These are phyloP conservation scores for Neofusicoccum kwambonambiense DNA, from an alignment of 2,329 filamentous ascomycete genomes.

Conservation along the genomic window DNA sequence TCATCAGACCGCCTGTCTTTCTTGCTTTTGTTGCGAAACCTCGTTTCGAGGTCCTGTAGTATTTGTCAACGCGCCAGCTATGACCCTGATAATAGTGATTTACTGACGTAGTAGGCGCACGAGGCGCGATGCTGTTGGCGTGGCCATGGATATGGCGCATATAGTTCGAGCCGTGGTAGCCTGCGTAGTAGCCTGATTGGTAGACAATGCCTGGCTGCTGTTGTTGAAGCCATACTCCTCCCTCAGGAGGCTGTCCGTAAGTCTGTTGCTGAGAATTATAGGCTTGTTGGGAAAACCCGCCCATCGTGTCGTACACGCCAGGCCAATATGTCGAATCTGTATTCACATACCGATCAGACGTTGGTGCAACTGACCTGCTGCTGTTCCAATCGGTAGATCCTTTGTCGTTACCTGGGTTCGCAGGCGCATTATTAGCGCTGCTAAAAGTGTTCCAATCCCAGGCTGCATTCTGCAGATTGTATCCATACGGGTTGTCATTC, in stretches of 20 bases:
- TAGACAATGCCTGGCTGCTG: not conserved
- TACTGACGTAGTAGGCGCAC: constrained; percentile 1
- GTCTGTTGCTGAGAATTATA: not conserved
- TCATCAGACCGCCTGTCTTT: not conserved
- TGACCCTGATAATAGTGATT: not conserved
- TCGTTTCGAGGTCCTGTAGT: not conserved
- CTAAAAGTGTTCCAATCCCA: constrained; percentile 10
- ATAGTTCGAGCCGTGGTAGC: not conserved
- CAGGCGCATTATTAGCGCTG: not conserved
- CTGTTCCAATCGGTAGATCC: not conserved
- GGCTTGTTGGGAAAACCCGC: not conserved
- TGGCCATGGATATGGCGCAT: not conserved
- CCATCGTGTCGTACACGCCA: not conserved
- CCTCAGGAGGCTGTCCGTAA: not conserved
- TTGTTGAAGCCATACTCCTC: constrained; percentile 1
- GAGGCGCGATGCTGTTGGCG: constrained; percentile 8
- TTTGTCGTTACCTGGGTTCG: not conserved
- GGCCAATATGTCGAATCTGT: not conserved
- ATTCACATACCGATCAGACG: not conserved
- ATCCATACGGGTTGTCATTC: not conserved
- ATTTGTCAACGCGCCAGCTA: constrained; percentile 17
- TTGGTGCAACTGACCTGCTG: not conserved
- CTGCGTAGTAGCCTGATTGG: not conserved
- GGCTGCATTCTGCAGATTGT: constrained; percentile 2
- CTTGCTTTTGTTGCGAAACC: not conserved